Evolutionary conservation across 2,329 filamentous ascomycete species (phyloP).

Genomic region (Exophiala sp.): DNA sequence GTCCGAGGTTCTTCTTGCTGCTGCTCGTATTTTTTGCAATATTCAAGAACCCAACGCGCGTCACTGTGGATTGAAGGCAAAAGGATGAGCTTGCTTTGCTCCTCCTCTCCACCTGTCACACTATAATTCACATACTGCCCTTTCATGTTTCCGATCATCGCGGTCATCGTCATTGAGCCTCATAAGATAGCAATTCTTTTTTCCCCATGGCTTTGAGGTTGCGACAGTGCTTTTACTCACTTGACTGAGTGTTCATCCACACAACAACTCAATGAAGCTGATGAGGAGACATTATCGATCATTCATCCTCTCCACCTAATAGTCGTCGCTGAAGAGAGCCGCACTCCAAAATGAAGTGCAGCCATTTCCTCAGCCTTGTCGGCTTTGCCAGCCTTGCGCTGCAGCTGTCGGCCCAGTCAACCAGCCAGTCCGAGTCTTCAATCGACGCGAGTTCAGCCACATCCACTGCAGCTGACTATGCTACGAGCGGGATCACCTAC

Average conservation of each 20-base stretch:
- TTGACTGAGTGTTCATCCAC: not conserved
- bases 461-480: conserved; percentile 24
- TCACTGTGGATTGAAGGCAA: too few species aligned
- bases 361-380: conserved; percentile 1
- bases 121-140: too few species aligned
- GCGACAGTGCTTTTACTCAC: too few species aligned
- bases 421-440: not conserved
- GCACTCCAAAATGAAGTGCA: not conserved
- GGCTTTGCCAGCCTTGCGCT: conserved; percentile 7
- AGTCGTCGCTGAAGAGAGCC: not conserved
- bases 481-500: conserved; percentile 31
- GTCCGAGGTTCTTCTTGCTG: too few species aligned
- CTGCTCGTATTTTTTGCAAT: too few species aligned
- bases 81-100: too few species aligned
- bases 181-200: too few species aligned
- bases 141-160: too few species aligned
- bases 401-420: conserved; percentile 7
- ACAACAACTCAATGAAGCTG: not conserved
- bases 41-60: too few species aligned
- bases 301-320: not conserved
- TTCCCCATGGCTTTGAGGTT: too few species aligned
- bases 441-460: conserved; percentile 16
- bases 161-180: too few species aligned
- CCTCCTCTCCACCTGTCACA: too few species aligned
- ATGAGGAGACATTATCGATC: not conserved